phyloP scores from a whole-genome alignment of 352 stramenopile genomes.

The Pythium volutum region DNA sequence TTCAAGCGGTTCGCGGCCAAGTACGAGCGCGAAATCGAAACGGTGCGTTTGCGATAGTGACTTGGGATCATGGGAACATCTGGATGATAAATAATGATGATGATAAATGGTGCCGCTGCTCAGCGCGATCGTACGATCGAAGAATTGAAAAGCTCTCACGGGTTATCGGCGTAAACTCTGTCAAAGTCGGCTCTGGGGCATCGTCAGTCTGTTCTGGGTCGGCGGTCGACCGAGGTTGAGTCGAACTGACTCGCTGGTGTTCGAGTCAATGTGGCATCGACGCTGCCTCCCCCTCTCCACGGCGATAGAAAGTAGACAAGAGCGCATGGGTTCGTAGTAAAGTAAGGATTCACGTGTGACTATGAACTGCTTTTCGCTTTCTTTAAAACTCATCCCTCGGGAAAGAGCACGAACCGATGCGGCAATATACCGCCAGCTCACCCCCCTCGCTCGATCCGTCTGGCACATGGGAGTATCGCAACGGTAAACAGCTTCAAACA shows the following conservation, averaged over 20 bases:
- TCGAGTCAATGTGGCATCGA: constrained; percentile 1
- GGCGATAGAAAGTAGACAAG: no score
- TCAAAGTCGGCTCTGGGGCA: constrained; percentile 1
- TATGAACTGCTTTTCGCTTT: no score
- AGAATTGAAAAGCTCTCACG: constrained; percentile 29
- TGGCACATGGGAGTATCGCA: no score
- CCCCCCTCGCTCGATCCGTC: no score
- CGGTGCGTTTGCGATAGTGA: constrained; percentile 49
- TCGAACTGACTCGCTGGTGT: background rate
- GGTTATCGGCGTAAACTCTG: constrained; percentile 24
- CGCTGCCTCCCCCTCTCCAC: background rate
- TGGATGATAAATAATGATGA: background rate
- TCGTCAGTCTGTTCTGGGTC: constrained; percentile 8
- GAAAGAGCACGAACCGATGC: no score
- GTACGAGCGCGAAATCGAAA: constrained; percentile 81
- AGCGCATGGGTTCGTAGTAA: no score
- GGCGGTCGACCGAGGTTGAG: background rate
- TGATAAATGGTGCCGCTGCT: no score
- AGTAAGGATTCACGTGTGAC: no score
- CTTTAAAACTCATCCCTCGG: no score
- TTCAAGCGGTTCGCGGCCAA: constrained; percentile 85
- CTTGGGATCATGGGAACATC: background rate
- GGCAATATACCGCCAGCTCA: no score
- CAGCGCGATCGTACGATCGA: constrained; percentile 38
- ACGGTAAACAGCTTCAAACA: no score